A percentile compares a stretch with the other conserved stretches of the same genome.
Conservation (phyloP, 495 filamentous ascomycete species). For the Aspergillus ellipticus region DNA sequence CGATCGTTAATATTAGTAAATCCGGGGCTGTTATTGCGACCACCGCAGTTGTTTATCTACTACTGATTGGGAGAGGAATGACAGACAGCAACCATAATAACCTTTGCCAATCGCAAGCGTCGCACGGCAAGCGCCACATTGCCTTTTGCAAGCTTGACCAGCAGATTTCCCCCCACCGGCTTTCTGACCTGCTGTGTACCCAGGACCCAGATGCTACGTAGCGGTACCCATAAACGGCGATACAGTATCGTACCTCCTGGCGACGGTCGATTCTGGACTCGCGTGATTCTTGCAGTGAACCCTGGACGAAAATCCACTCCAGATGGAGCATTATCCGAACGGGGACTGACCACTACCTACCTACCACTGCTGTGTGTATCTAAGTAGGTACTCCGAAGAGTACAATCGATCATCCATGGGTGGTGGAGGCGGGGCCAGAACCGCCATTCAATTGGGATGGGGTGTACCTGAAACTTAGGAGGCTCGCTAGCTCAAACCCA, state of each 20-base stretch:
- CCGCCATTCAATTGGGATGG: constrained; percentile 10
- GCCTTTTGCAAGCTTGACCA: constrained; percentile 2
- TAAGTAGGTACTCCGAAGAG: too few relatives aligned
- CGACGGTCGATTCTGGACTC: too few relatives aligned
- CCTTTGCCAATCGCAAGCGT: constrained; percentile 16
- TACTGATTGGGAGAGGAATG: constrained; percentile 10
- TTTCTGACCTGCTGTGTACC: too few relatives aligned
- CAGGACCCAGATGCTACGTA: too few relatives aligned
- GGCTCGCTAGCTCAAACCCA: too few relatives aligned
- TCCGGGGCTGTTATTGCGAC: constrained; percentile 6
- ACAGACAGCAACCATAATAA: constrained; percentile 12
- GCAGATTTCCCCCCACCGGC: neutral
- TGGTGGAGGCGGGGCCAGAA: constrained; percentile 12
- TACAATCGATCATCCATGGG: neutral
- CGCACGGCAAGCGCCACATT: constrained; percentile 14
- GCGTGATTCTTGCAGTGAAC: neutral
- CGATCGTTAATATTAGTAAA: neutral
- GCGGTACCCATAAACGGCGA: neutral
- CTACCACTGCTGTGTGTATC: too few relatives aligned
- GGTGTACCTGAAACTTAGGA: constrained; percentile 21
- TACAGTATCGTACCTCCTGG: constrained; percentile 1
- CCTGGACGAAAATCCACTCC: neutral
- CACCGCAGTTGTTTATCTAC: constrained; percentile 3
- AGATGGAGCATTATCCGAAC: neutral
- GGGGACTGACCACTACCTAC: neutral